Percentiles rank a stretch among this genome's conserved stretches.
phyloP scores from a whole-genome alignment of 768 basidiomycete genomes.

The Tephrocybe sp. region DNA sequence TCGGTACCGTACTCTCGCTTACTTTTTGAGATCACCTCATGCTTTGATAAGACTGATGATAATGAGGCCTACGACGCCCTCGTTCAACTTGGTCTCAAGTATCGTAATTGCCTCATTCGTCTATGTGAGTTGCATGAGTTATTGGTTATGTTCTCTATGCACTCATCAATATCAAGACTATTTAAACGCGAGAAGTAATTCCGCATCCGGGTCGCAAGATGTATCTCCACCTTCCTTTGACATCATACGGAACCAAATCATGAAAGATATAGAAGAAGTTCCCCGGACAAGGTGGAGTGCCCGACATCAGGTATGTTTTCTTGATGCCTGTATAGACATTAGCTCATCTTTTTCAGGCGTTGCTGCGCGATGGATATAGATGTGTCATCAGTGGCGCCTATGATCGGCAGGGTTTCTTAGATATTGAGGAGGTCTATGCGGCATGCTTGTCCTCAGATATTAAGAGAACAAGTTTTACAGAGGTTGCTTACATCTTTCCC shows the following conservation, averaged over 20 bases:
- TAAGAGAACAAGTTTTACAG: not conserved
- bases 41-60: not conserved
- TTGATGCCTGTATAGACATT: not conserved
- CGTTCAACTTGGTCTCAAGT: not conserved
- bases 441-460: not conserved
- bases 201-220: not conserved
- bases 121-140: not conserved
- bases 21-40: not conserved
- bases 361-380: slow-evolving; percentile 8
- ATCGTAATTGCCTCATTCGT: not conserved
- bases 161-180: not conserved
- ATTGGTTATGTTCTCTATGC: not conserved
- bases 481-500: not conserved
- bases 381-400: slow-evolving; percentile 7
- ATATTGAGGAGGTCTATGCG: not conserved
- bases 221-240: not conserved
- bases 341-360: slow-evolving; percentile 4
- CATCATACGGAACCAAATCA: not conserved
- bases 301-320: not conserved
- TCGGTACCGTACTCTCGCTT: not conserved
- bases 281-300: not conserved
- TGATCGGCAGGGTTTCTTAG: not conserved
- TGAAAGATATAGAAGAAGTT: not conserved
- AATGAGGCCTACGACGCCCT: not conserved
- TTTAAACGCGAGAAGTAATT: not conserved